Evolutionary conservation across 2,329 filamentous ascomycete genomes (phyloP), one percentile per base, ranked within the genome.

Genomic region (Epichloe amarillans): DNA sequence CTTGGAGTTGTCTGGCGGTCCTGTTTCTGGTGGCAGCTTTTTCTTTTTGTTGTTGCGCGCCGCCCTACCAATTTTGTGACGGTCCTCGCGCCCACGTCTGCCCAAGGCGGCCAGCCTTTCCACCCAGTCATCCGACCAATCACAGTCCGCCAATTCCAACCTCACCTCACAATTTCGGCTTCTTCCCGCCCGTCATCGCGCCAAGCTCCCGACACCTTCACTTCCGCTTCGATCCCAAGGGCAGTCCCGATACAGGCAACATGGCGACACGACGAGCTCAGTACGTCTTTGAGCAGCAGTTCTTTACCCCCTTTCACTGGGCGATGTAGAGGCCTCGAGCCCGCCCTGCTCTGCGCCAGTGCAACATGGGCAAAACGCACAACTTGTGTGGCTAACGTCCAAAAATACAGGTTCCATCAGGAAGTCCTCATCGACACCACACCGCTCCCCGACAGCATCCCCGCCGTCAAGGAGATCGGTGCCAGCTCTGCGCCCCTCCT

Each of bases 361-460:
- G 10, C 21, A 23, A 6, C 7, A 12, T 21, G 19, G 8, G 23
- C 26, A 7, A 37, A 46, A 33, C 14, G 14, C 17, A 35, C 35
- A 19, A 19, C 23, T 38, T 38, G 19, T 21, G 7, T 36, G 55
- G 57, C 59, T 60, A 60, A 64, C 51, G 54, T 53, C 57, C 66
- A 62, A 56, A 56, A 64, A 30, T 58, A 51, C 66, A 97, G 93
- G 70, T 97, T 97, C 84, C 89, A 88, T 74, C 88, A 95, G 75
- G 77, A 89, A 68, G 78, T 86, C 74, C 86, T 97, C 72, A 80
- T 93, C 76, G 93, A 98, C 78, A 93, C 88, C 65, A 95, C 93
- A 60, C 91, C 93, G 64, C 86, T 98, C 64, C 93, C 93, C 58
- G 83, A 88, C 66, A 78, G 84, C 64, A 89, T 98, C 69, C 93